Evolutionary conservation across 2,329 filamentous ascomycete species (phyloP), one percentile per base, ranked within the genome.

Genomic region (Aspergillus hiratsukae): DNA sequence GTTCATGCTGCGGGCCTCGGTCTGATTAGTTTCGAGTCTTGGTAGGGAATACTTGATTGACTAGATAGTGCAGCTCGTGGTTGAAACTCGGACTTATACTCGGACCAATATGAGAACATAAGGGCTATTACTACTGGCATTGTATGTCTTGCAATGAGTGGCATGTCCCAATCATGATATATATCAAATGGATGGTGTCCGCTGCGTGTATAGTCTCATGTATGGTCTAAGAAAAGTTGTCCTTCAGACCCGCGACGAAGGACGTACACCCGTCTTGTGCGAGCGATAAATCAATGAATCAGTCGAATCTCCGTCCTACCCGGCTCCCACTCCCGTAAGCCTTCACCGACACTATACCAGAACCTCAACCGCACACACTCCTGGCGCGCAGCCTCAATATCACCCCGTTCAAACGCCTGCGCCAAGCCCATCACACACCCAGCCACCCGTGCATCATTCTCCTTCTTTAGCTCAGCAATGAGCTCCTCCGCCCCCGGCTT

Each of bases 301-400:
- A 86, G 64, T 48, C 81, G 75, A 56, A 85, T 79, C 61, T 80
- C 69, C 35, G 66, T 71, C 76, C 85, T 87, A 4, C 91, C 92
- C 66, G 80, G 84, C 79, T 96, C 91, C 92, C 93, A 97, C 60
- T 87, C 84, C 69, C 88, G 80, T 67, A 97, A 77, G 49, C 86
- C 89, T 73, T 95, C 88, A 60, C 85, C 82, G 59, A 97, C 87
- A 74, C 92, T 96, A 55, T 88, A 82, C 93, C 93, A 97, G 78
- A 97, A 97, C 72, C 91, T 80, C 76, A 97, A 75, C 72, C 83
- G 80, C 1, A 96, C 85, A 48, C 87, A 86, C 81, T 95, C 90
- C 58, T 70, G 74, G 75, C 83, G 86, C 17, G 91, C 93, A 8
- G 60, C 75, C 43, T 86, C 81, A 41, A 89, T 69, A 69, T 93